Percentiles rank a stretch among this genome's conserved stretches.
phyloP scores from a whole-genome alignment of 306 rosid species.

The Ormosia emarginata region DNA sequence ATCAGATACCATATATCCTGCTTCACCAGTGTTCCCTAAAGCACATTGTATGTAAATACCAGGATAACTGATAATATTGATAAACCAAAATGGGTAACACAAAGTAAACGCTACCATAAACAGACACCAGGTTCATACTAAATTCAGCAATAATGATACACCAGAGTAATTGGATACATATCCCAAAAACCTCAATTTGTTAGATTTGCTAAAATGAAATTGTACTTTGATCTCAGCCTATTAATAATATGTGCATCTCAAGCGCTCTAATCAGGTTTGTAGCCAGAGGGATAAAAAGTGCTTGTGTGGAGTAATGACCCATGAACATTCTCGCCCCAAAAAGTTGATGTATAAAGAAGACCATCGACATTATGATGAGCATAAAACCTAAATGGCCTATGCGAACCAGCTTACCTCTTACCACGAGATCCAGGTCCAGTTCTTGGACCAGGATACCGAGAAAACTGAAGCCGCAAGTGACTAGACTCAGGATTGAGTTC shows the following conservation, averaged over 20 bases:
- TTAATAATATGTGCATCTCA: constrained; percentile 31
- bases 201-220: constrained; percentile 12
- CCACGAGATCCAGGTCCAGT: constrained; percentile 60
- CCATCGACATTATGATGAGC: constrained; percentile 13
- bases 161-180: not conserved
- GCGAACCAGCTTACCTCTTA: constrained; percentile 50
- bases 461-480: constrained; percentile 82
- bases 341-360: not conserved
- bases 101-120: constrained; percentile 14
- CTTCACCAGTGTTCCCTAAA: not conserved
- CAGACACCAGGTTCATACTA: not conserved
- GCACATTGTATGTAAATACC: not conserved
- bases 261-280: constrained; percentile 15
- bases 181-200: constrained; percentile 22
- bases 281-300: constrained; percentile 25
- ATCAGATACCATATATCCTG: not conserved
- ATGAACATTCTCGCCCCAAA: constrained; percentile 10
- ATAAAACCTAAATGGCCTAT: constrained; percentile 23
- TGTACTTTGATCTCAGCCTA: constrained; percentile 19
- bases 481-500: constrained; percentile 61
- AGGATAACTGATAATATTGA: not conserved
- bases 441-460: constrained; percentile 89
- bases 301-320: not conserved
- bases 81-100: not conserved
- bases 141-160: constrained; percentile 26